Conservation (phyloP, 2,329 filamentous ascomycete genomes). For the Huntiella bhutanensis region DNA sequence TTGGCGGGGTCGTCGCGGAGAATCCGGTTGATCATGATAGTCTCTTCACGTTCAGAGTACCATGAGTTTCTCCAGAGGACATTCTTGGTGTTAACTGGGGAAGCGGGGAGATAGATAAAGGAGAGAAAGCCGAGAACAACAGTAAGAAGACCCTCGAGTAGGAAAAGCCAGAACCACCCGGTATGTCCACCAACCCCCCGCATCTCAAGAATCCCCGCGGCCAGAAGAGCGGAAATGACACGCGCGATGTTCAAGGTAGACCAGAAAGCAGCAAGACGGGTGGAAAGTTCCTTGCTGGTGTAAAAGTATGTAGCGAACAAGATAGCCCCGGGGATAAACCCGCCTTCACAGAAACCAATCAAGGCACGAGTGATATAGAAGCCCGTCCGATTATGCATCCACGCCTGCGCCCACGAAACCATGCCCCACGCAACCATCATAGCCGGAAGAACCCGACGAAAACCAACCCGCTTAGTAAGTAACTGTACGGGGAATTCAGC, state of each 20-base stretch:
- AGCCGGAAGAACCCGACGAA: conserved; percentile 34
- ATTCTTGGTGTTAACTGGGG: conserved; percentile 45
- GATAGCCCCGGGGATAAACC: conserved; percentile 40
- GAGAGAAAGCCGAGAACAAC: conserved; percentile 41
- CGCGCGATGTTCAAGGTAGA: conserved; percentile 25
- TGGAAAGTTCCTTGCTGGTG: conserved; percentile 45
- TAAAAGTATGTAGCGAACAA: conserved; percentile 57
- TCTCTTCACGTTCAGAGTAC: conserved; percentile 37
- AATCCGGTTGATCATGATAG: conserved; percentile 37
- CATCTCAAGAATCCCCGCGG: conserved; percentile 50
- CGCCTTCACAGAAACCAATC: conserved; percentile 34
- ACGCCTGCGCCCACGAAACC: conserved; percentile 28
- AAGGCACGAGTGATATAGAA: conserved; percentile 34
- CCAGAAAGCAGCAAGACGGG: conserved; percentile 53
- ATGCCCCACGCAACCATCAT: conserved; percentile 30
- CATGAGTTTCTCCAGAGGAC: conserved; percentile 36
- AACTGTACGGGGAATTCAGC: conserved; percentile 41
- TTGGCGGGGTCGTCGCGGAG: conserved; percentile 36
- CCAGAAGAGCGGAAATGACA: conserved; percentile 26
- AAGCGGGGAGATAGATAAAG: conserved; percentile 40
- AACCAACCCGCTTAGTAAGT: conserved; percentile 36
- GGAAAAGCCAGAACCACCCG: conserved; percentile 45
- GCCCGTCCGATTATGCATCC: conserved; percentile 25
- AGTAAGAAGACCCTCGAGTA: conserved; percentile 49
- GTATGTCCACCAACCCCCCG: conserved; percentile 31